Evolutionary conservation across 2,329 filamentous ascomycete species (phyloP).

Genomic region (Exophiala alcalophila): DNA sequence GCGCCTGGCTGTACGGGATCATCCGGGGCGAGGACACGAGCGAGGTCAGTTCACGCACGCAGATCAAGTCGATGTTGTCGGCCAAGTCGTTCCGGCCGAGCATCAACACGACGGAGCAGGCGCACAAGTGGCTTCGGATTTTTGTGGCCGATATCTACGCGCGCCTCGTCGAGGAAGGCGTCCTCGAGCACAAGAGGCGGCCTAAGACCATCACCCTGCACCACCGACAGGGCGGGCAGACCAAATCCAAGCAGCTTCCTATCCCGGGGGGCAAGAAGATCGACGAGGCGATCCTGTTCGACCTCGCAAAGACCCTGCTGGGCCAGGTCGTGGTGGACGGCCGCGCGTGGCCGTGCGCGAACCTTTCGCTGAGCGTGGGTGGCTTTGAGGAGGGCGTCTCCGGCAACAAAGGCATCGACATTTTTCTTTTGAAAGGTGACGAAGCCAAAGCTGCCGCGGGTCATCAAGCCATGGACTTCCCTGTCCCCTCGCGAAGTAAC

Average conservation of each 20-base stretch:
- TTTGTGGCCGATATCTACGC: slow-evolving; percentile 90
- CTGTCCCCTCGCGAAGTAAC: slow-evolving; percentile 27
- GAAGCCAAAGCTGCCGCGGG: slow-evolving; percentile 53
- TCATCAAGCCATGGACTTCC: too few species aligned
- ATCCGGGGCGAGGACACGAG: slow-evolving; percentile 82
- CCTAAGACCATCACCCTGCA: slow-evolving; percentile 85
- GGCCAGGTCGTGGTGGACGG: slow-evolving; percentile 75
- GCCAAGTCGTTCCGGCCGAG: slow-evolving; percentile 90
- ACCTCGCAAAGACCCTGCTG: slow-evolving; percentile 72
- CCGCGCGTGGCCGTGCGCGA: slow-evolving; percentile 83
- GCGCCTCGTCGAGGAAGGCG: slow-evolving; percentile 83
- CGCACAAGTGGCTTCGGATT: slow-evolving; percentile 79
- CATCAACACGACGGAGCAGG: slow-evolving; percentile 76
- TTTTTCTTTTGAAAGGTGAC: slow-evolving; percentile 71
- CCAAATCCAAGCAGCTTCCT: slow-evolving; percentile 68
- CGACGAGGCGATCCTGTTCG: slow-evolving; percentile 69
- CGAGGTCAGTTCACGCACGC: slow-evolving; percentile 84
- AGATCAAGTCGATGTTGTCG: slow-evolving; percentile 96
- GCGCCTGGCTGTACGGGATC: slow-evolving; percentile 77
- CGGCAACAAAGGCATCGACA: slow-evolving; percentile 80
- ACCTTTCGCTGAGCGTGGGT: slow-evolving; percentile 82
- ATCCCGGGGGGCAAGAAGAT: slow-evolving; percentile 74
- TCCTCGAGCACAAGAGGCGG: slow-evolving; percentile 79
- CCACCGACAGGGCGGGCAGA: slow-evolving; percentile 70
- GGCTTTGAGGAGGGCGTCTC: slow-evolving; percentile 85